Conservation (phyloP, 306 rosid genomes). For the Mucuna pruriens region DNA sequence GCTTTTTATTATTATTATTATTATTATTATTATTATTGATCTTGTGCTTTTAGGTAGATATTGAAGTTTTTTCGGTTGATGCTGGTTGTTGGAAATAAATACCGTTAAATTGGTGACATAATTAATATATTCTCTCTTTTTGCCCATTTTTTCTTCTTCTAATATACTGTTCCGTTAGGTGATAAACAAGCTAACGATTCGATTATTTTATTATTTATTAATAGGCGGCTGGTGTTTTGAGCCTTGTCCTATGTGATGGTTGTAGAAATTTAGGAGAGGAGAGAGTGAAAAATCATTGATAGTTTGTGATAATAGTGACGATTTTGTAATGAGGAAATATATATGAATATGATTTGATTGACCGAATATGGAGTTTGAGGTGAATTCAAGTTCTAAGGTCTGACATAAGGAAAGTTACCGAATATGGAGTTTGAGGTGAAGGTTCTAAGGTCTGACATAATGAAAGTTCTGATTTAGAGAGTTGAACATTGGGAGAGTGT, state of each 20-base stretch:
- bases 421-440: background rate
- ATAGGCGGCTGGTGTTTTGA: background rate
- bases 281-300: background rate
- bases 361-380: no score
- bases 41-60: background rate
- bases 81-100: conserved; percentile 13
- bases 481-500: conserved; percentile 5
- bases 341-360: background rate
- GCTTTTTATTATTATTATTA: no score
- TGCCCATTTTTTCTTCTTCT: background rate
- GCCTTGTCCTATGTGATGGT: background rate
- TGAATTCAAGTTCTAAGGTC: no score
- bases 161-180: background rate
- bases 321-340: background rate
- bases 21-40: background rate
- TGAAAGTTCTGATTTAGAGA: background rate
- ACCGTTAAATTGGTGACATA: background rate
- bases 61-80: conserved; percentile 27
- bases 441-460: background rate
- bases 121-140: background rate
- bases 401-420: no score
- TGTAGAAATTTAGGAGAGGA: background rate
- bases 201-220: background rate
- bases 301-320: background rate
- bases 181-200: background rate